Percentiles rank a stretch among this genome's conserved stretches.
Evolutionary conservation across 2,329 filamentous ascomycete species (phyloP).

Genomic region (Mycogone perniciosa): DNA sequence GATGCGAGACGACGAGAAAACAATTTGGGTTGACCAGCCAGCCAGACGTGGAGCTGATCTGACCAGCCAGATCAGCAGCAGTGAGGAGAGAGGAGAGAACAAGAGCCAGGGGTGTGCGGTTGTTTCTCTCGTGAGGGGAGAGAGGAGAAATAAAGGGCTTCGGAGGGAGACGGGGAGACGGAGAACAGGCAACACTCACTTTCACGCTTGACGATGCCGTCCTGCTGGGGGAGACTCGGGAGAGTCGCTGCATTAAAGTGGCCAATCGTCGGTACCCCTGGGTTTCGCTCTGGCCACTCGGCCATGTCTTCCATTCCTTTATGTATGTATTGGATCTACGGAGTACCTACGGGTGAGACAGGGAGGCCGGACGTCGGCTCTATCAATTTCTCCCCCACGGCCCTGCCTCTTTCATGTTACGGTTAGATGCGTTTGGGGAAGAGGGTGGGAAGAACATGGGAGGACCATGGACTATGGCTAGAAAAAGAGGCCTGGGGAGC

Average conservation of each 20-base stretch:
- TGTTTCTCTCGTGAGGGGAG: slow-evolving; percentile 4
- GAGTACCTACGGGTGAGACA: neutral
- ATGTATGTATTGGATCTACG: slow-evolving; percentile 8
- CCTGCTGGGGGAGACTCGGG: slow-evolving; percentile 10
- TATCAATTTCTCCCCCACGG: slow-evolving; percentile 1
- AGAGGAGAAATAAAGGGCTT: slow-evolving; percentile 2
- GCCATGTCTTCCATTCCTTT: slow-evolving; percentile 9
- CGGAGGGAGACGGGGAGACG: neutral
- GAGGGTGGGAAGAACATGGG: slow-evolving; percentile 10
- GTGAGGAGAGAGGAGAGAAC: slow-evolving; percentile 19
- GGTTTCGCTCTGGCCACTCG: neutral
- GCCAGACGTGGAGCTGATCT: neutral
- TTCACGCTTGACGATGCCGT: neutral
- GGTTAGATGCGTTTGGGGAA: slow-evolving; percentile 6
- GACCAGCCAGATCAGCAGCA: neutral
- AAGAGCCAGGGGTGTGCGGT: slow-evolving; percentile 7
- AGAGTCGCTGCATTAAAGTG: slow-evolving; percentile 25
- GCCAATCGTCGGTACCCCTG: slow-evolving; percentile 6
- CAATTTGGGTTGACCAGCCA: neutral
- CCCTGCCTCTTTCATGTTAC: neutral
- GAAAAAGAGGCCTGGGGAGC: neutral
- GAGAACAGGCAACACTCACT: neutral
- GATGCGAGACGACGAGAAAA: slow-evolving; percentile 3
- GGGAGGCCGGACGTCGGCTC: neutral
- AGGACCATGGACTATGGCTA: slow-evolving; percentile 2